These are phyloP conservation scores for Blastocystis sp. DNA, from an alignment of 352 stramenopile genomes.

Conservation along the genomic window DNA sequence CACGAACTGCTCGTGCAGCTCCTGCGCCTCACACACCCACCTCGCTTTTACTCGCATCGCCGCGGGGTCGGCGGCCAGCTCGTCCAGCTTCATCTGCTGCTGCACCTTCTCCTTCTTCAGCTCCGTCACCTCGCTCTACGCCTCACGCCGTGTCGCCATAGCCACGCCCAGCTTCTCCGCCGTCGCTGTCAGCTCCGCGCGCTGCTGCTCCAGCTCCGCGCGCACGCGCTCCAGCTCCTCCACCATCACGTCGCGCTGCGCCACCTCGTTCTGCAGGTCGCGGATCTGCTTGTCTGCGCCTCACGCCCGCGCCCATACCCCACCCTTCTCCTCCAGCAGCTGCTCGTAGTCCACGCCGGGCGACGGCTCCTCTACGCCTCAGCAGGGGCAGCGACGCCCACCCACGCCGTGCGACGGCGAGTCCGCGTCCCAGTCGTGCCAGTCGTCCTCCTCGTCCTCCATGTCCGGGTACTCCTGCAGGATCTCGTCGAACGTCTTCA, in stretches of 20 bases:
- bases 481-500: conserved; percentile 33
- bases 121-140: background rate
- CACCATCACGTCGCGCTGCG: background rate
- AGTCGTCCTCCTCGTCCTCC: conserved; percentile 13
- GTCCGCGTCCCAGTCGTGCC: conserved; percentile 52
- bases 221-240: conserved; percentile 24
- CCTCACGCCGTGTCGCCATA: background rate
- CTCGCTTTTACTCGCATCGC: background rate
- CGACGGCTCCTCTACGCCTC: background rate
- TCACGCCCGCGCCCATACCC: background rate
- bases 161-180: background rate
- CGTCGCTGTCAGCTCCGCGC: background rate
- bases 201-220: background rate
- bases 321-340: background rate
- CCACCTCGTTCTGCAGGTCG: conserved; percentile 10
- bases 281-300: conserved; percentile 1
- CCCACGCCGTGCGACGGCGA: background rate
- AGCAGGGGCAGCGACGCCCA: background rate
- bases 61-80: background rate
- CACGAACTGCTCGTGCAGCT: background rate
- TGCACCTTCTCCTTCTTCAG: background rate
- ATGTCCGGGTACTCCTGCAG: conserved; percentile 15
- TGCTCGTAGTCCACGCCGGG: background rate
- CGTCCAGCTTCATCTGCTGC: conserved; percentile 4
- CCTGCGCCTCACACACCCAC: background rate